Base-by-base conservation (phyloP, 1,284 basidiomycete species). In the Macrocybe sp. region DNA sequence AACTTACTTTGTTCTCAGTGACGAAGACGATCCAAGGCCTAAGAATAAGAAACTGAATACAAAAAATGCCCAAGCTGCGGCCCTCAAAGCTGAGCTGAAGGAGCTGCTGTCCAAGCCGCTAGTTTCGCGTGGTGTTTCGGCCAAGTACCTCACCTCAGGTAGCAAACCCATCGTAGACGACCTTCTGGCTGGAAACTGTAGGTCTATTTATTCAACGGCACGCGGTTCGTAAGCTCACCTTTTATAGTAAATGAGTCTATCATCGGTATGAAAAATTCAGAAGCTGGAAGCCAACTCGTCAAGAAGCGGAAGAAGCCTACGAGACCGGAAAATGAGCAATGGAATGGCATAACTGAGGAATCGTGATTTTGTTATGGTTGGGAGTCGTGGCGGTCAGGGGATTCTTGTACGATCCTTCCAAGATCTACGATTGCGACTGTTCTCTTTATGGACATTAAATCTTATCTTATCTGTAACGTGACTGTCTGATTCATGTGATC, bases 111-210 rank as follows among this genome's bases (percentile, higher is more conserved):
- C 79, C 0, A 83, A 89, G 57, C 94, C 94, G 0, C 70, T 98
- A 28, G 71, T 95, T 47, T 89, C 90, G 14, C 76, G 79, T 32
- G 95, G 96, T 1, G 77, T 97, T 0, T 91, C 86, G 10, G 81
- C 83, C 4, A 81, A 79, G 52, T 99, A 97, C 59, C 85, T 97
- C 54, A 98, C 96, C 0, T 88, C 86, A 2, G 91, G 90, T 2
- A 87, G 78, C 60, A 73, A 78, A 39, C 78, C 83, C 0, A 84
- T 97, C 53, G 85, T 87, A 7, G 83, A 93, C 57, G 87, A 92
- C 57, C 68, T 97, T n/a, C 62, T 97, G 11, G 66, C 76, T 4
- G 84, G 86, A 7, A 74, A 79, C 46, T 76, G 90, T 91, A 56
- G 67, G 87, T 73, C 7, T 37, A 39, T 46, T 6, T 12, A 40